Evolutionary conservation across 169 alveolate species (phyloP).

Genomic region (Pseudocohnilembus persalinus): DNA sequence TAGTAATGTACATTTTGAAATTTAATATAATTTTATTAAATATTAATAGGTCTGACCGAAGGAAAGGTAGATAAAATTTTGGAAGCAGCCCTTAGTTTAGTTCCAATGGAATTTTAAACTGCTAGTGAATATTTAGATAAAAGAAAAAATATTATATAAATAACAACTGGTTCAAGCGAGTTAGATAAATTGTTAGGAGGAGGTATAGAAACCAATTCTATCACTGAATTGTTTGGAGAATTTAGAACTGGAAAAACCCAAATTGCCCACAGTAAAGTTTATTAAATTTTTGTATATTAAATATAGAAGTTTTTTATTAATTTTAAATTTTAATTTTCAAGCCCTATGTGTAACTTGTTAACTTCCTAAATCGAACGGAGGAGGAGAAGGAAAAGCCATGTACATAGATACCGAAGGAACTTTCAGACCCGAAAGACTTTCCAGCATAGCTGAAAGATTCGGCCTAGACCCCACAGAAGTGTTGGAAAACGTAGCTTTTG

Average conservation of each 20-base stretch:
- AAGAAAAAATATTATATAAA: conserved; percentile 89
- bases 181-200: conserved; percentile 96
- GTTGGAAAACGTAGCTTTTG: conserved; percentile 97
- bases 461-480: conserved; percentile 95
- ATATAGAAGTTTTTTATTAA: too few relatives aligned
- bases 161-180: conserved; percentile 95
- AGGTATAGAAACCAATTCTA: conserved; percentile 95
- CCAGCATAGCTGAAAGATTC: conserved; percentile 96
- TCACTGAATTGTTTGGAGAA: conserved; percentile 99
- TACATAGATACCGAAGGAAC: conserved; percentile 99
- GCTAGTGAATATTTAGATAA: conserved; percentile 92
- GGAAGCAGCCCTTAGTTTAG: conserved; percentile 91
- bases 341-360: conserved; percentile 90
- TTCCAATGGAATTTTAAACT: conserved; percentile 91
- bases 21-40: too few relatives aligned
- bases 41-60: conserved; percentile 81
- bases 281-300: too few relatives aligned
- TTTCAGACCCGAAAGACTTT: conserved; percentile 98
- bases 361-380: conserved; percentile 96
- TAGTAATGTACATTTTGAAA: too few relatives aligned
- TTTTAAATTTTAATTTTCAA: too few relatives aligned
- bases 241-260: conserved; percentile 98
- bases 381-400: conserved; percentile 97
- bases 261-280: conserved; percentile 88
- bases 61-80: conserved; percentile 94